Conservation (phyloP, 2,329 filamentous ascomycete species). For the Talaromyces sp. region DNA sequence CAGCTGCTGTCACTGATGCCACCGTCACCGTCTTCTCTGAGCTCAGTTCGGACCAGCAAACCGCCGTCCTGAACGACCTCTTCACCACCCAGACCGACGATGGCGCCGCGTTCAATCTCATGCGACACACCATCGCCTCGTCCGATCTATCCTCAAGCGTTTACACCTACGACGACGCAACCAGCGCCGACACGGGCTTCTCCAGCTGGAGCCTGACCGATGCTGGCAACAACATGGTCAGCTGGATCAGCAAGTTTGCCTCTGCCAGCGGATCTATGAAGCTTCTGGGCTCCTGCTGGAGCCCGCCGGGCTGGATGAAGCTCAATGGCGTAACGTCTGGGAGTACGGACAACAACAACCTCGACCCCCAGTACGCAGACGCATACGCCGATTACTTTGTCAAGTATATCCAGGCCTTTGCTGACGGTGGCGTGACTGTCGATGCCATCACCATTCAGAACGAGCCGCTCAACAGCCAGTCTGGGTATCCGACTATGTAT, state of each 20-base stretch:
- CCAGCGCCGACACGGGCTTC: not conserved
- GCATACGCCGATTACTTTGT: constrained; percentile 3
- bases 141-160: not conserved
- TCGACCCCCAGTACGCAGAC: constrained; percentile 1
- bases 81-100: not conserved
- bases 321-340: not conserved
- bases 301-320: constrained; percentile 6
- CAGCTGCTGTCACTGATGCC: constrained; percentile 7
- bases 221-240: not conserved
- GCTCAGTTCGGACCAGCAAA: not conserved
- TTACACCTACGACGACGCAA: constrained; percentile 2
- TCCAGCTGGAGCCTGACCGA: not conserved
- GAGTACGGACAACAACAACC: not conserved
- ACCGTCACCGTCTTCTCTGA: constrained; percentile 5
- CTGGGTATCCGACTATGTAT: constrained; percentile 6
- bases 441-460: constrained; percentile 5
- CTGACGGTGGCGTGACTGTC: constrained; percentile 1
- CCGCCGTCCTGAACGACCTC: not conserved
- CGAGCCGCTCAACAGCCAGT: constrained; percentile 6
- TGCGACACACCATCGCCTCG: constrained; percentile 4
- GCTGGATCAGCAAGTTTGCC: not conserved
- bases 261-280: constrained; percentile 1
- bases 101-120: constrained; percentile 1
- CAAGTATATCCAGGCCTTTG: constrained; percentile 5
- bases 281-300: constrained; percentile 1